Percentiles rank a stretch among this genome's conserved stretches.
Conservation (phyloP, 306 rosid genomes). For the Sindora glabra region DNA sequence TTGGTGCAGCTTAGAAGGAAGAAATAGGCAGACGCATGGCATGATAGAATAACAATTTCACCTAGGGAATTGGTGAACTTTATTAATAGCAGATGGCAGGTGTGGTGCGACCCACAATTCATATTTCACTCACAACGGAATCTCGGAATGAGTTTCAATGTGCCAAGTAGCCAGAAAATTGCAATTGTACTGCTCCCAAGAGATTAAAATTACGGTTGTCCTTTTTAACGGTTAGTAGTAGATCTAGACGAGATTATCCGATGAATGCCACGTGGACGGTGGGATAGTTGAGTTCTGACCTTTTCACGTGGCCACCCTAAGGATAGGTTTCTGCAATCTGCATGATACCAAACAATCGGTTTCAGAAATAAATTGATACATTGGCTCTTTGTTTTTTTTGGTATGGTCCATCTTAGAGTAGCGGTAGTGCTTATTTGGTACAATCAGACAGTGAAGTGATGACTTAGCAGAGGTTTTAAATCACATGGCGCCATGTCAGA, state of each 20-base stretch:
- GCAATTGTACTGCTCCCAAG: conserved; percentile 20
- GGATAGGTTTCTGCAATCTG: conserved; percentile 8
- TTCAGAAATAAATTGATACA: conserved; percentile 30
- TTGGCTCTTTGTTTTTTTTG: too few relatives aligned
- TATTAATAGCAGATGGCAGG: conserved; percentile 27
- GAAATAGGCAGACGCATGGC: background rate
- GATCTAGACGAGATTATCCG: background rate
- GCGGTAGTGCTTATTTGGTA: background rate
- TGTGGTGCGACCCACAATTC: conserved; percentile 15
- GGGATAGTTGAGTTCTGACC: conserved; percentile 27
- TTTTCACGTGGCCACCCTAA: conserved; percentile 52
- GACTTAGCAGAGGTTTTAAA: background rate
- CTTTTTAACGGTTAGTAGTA: conserved; percentile 46
- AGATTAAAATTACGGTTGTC: conserved; percentile 22
- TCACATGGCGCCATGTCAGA: conserved; percentile 12
- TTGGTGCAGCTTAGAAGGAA: background rate
- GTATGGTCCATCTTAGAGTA: conserved; percentile 6
- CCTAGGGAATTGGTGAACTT: conserved; percentile 37
- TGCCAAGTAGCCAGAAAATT: background rate
- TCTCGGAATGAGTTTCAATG: conserved; percentile 33
- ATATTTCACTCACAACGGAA: conserved; percentile 31
- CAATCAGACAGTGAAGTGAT: background rate
- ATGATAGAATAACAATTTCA: conserved; percentile 15
- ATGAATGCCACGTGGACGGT: conserved; percentile 44
- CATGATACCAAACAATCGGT: conserved; percentile 9